phyloP scores from a whole-genome alignment of 257 asterid species.

The Handroanthus guayacan region DNA sequence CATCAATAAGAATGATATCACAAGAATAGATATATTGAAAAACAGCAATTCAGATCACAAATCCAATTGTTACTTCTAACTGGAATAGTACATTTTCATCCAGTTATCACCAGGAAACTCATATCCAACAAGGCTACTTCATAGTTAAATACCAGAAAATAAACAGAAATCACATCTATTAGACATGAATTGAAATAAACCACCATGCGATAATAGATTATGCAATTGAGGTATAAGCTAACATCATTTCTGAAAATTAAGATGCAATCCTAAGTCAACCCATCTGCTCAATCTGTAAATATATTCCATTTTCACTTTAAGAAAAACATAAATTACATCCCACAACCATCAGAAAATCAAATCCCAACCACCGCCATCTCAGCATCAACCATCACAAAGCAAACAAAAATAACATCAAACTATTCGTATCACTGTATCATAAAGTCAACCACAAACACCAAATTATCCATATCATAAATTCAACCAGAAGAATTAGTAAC shows the following conservation, averaged over 20 bases:
- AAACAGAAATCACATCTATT: not conserved
- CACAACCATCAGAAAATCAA: not conserved
- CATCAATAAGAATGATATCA: not conserved
- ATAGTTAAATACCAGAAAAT: not conserved
- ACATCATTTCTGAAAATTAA: not conserved
- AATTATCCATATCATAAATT: not conserved
- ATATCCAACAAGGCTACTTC: slow-evolving; percentile 8
- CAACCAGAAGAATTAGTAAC: not conserved
- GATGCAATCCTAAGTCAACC: slow-evolving; percentile 8
- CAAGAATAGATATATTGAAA: not conserved
- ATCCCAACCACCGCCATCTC: slow-evolving; percentile 23
- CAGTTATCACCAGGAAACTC: slow-evolving; percentile 23
- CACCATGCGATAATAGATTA: not conserved
- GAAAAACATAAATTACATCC: not conserved
- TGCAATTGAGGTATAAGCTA: not conserved
- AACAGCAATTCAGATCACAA: not conserved
- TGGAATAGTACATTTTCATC: not conserved
- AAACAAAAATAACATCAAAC: not conserved
- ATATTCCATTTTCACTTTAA: not conserved
- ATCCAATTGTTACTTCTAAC: not conserved
- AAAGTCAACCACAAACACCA: not conserved
- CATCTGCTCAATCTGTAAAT: slow-evolving; percentile 1
- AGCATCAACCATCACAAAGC: slow-evolving; percentile 28
- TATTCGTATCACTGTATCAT: not conserved
- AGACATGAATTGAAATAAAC: slow-evolving; percentile 19